Base-by-base conservation (phyloP, 2,329 filamentous ascomycete species). In the Fusarium coffeatum region DNA sequence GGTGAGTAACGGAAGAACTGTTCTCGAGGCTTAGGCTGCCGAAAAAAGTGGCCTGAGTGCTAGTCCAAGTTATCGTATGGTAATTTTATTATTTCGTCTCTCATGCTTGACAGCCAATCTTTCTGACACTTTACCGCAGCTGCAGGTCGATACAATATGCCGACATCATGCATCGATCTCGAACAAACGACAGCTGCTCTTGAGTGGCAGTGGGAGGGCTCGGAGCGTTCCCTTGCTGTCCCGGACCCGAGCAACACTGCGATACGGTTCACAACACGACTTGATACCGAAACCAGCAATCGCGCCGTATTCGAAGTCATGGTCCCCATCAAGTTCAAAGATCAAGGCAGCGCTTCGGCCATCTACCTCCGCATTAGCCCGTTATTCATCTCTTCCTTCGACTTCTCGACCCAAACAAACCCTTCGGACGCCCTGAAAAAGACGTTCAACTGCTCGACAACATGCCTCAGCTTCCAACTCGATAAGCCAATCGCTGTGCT, bases 301-400 rank as follows among this genome's bases (percentile, higher is more conserved):
- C 22, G 50, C n/a, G 28, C 28, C n/a, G 64, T 55, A 2, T 66
- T 66, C 40, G 64, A 66, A 20, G 37, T 66, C 20, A 12, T 46
- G 4, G 13, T 66, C 16, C 63, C 63, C n/a, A 20, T 66, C 41
- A 59, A 47, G 20, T 50, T 65, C 23, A 66, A 65, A 42, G 63
- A 49, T 43, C 40, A 51, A 18, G 22, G 25, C 11, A 42, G 30
- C 32, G 42, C 40, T 45, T 42, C 55, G n/a, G 61, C 62, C 10
- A 43, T 66, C 13, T 60, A 49, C 22, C 23, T 66, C 18, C 61
- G 55, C 0, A 55, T 66, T 4, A 45, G 46, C 10, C 63, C 63
- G 41, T 25, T 25, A 8, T 37, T 45, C 11, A 55, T 66, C 2
- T 50, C 28, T 12, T 60, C 22, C 2, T 32, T 66, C n/a, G 20